Evolutionary conservation across 2,329 filamentous ascomycete species (phyloP).

Genomic region (Daldinia eschscholtzii): DNA sequence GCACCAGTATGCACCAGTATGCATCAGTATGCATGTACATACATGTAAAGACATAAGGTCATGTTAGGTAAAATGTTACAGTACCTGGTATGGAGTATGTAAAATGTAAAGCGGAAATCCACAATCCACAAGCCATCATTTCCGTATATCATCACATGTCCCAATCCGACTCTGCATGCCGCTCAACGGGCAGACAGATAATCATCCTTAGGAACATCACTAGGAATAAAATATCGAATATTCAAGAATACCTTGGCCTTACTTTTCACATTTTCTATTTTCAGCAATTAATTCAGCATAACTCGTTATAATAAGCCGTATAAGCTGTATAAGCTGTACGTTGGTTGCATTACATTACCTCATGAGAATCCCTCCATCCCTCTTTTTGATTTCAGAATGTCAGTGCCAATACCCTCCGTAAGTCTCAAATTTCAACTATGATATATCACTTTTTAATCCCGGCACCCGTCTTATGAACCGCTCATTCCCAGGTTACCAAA

Average conservation of each 20-base stretch:
- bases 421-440: constrained; percentile 36
- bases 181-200: not conserved
- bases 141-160: constrained; percentile 12
- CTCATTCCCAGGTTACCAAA: constrained; percentile 27
- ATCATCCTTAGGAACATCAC: not conserved
- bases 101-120: not conserved
- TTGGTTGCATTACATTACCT: constrained; percentile 8
- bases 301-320: not conserved
- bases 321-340: not conserved
- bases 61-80: too few species aligned
- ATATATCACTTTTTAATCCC: constrained; percentile 43
- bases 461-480: constrained; percentile 32
- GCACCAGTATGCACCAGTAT: not conserved
- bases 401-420: constrained; percentile 1
- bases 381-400: constrained; percentile 9
- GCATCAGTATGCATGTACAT: constrained; percentile 1
- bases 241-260: not conserved
- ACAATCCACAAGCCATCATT: constrained; percentile 1
- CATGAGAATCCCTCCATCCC: not conserved
- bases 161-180: constrained; percentile 5
- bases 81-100: not conserved
- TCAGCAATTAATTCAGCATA: constrained; percentile 13
- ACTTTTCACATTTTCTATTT: not conserved
- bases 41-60: not conserved
- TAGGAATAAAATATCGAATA: not conserved